Conservation (phyloP, 257 asterid genomes). For the Cruciata laevipes region DNA sequence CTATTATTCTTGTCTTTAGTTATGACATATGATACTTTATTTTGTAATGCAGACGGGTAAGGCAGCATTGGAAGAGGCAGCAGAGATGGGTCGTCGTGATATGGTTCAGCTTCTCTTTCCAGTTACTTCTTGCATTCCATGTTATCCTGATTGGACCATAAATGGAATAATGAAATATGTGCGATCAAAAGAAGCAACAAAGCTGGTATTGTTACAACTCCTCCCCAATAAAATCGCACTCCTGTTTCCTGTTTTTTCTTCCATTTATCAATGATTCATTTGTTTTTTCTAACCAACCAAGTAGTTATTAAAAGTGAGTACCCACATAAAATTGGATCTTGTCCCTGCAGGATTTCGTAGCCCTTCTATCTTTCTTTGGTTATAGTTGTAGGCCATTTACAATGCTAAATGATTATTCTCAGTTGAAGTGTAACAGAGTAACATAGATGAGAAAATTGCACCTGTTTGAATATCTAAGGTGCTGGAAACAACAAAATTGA, state of each 20-base stretch:
- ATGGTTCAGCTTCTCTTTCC: conserved; percentile 23
- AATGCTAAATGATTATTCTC: neutral
- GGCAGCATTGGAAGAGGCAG: conserved; percentile 14
- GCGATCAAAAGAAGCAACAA: conserved; percentile 13
- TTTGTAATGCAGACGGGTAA: conserved; percentile 7
- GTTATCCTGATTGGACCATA: conserved; percentile 28
- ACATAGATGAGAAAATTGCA: neutral
- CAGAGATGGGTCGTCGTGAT: neutral
- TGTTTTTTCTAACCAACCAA: neutral
- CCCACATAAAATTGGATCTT: neutral
- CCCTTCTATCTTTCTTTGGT: neutral
- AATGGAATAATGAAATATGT: conserved; percentile 14
- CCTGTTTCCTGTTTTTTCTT: neutral
- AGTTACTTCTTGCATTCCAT: conserved; percentile 10
- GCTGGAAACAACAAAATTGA: neutral
- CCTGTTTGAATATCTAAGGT: neutral
- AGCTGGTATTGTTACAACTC: neutral
- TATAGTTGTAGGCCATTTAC: neutral
- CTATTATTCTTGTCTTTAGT: neutral
- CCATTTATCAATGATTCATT: neutral
- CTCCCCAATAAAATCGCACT: neutral
- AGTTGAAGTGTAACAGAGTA: neutral
- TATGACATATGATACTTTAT: neutral
- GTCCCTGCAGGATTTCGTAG: neutral
- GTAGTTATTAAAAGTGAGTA: neutral